These are phyloP conservation scores for Toxicodendron radicans DNA, from an alignment of 345 rosid species.

Conservation along the genomic window DNA sequence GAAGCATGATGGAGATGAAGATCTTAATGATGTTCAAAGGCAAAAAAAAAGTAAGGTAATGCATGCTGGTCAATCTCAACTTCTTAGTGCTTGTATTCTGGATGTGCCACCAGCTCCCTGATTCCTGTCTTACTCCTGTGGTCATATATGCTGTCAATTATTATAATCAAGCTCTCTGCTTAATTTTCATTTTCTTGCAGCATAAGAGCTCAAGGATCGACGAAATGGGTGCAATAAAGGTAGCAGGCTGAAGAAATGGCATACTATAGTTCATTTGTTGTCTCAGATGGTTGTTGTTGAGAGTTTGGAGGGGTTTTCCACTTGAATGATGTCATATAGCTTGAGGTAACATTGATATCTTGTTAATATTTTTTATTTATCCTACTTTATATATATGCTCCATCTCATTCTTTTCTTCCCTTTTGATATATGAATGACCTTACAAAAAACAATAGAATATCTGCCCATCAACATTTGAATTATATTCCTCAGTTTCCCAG, in stretches of 20 bases:
- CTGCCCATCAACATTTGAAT: background rate
- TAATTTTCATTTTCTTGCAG: constrained; percentile 44
- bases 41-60: constrained; percentile 96
- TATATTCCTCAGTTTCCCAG: background rate
- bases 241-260: constrained; percentile 65
- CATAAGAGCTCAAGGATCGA: constrained; percentile 89
- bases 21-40: constrained; percentile 72
- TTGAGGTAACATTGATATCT: constrained; percentile 49
- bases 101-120: background rate
- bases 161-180: constrained; percentile 17
- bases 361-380: background rate
- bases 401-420: background rate
- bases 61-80: background rate
- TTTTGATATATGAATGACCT: background rate
- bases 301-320: constrained; percentile 51
- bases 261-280: constrained; percentile 29
- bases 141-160: background rate
- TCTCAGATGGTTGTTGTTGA: constrained; percentile 44
- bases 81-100: background rate
- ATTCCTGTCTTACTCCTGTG: constrained; percentile 9
- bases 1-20: constrained; percentile 94
- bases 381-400: background rate
- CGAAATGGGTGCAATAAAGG: constrained; percentile 86
- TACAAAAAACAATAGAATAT: background rate
- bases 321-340: constrained; percentile 38